Percentiles rank a stretch among this genome's conserved stretches.
Conservation (phyloP, 495 filamentous ascomycete species). For the Aspergillus kassunensis region DNA sequence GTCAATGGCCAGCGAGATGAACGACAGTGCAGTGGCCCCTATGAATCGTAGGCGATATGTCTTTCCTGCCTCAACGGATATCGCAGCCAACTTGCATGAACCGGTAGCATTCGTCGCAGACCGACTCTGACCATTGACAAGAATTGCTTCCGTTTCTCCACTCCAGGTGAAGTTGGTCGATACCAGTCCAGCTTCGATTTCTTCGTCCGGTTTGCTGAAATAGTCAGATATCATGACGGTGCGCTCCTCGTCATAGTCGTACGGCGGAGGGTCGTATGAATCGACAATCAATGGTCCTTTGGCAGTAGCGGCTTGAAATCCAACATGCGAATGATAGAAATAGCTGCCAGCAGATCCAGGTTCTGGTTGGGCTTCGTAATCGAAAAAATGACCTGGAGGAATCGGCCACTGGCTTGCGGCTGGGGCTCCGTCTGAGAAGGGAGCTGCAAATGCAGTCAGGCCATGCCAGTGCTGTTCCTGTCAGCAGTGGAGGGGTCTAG, state of each 20-base stretch:
- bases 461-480: constrained; percentile 6
- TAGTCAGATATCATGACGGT: constrained; percentile 50
- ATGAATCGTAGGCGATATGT: constrained; percentile 57
- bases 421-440: constrained; percentile 8
- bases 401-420: constrained; percentile 8
- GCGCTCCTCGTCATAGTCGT: constrained; percentile 53
- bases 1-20: constrained; percentile 47
- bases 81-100: constrained; percentile 42
- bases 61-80: constrained; percentile 53
- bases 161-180: constrained; percentile 4
- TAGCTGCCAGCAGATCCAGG: constrained; percentile 51
- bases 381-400: constrained; percentile 45
- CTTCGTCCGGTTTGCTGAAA: constrained; percentile 41
- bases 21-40: constrained; percentile 49
- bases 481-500: neutral
- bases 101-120: constrained; percentile 31
- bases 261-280: constrained; percentile 32
- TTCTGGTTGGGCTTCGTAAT: constrained; percentile 53
- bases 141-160: constrained; percentile 41
- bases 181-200: constrained; percentile 38
- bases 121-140: constrained; percentile 43
- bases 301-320: constrained; percentile 51
- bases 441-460: constrained; percentile 4
- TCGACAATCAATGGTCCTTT: constrained; percentile 55
- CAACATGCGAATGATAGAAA: constrained; percentile 60